These are phyloP conservation scores for Lepraria neglecta DNA, from an alignment of 495 filamentous ascomycete genomes.

Conservation along the genomic window DNA sequence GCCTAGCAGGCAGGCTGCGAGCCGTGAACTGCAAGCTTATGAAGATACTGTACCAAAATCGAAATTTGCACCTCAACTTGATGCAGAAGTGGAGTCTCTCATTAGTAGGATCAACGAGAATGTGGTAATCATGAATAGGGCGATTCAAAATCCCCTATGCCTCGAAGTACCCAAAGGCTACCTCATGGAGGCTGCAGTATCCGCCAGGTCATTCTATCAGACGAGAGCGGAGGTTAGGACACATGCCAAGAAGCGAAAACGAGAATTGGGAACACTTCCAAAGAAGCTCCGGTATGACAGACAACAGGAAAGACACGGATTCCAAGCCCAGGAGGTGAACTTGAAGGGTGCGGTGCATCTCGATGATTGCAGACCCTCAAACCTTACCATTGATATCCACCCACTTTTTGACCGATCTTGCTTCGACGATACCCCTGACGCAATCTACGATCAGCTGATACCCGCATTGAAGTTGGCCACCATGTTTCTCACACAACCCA, in stretches of 20 bases:
- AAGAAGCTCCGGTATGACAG: slow-evolving; percentile 1
- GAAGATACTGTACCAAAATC: neutral
- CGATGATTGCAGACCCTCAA: slow-evolving; percentile 27
- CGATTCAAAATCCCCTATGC: slow-evolving; percentile 15
- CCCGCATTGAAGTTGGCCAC: slow-evolving; percentile 26
- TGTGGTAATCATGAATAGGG: slow-evolving; percentile 18
- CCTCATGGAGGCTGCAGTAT: slow-evolving; percentile 15
- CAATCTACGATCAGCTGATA: slow-evolving; percentile 27
- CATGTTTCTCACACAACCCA: slow-evolving; percentile 26
- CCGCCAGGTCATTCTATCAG: slow-evolving; percentile 19
- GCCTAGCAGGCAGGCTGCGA: too few species aligned
- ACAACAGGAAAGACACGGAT: slow-evolving; percentile 19
- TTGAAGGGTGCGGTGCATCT: slow-evolving; percentile 32
- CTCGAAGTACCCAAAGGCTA: slow-evolving; percentile 25
- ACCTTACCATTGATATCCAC: slow-evolving; percentile 28
- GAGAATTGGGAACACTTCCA: slow-evolving; percentile 17
- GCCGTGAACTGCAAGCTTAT: neutral
- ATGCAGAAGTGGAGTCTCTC: slow-evolving; percentile 23
- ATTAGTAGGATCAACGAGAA: slow-evolving; percentile 17
- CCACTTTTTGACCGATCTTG: slow-evolving; percentile 21
- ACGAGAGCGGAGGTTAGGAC: slow-evolving; percentile 16
- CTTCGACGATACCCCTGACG: slow-evolving; percentile 27
- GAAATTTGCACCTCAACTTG: neutral
- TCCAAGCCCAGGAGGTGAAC: slow-evolving; percentile 26
- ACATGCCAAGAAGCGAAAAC: slow-evolving; percentile 25